Base-by-base conservation (phyloP, 768 basidiomycete genomes). In the Agaricus bisporus region DNA sequence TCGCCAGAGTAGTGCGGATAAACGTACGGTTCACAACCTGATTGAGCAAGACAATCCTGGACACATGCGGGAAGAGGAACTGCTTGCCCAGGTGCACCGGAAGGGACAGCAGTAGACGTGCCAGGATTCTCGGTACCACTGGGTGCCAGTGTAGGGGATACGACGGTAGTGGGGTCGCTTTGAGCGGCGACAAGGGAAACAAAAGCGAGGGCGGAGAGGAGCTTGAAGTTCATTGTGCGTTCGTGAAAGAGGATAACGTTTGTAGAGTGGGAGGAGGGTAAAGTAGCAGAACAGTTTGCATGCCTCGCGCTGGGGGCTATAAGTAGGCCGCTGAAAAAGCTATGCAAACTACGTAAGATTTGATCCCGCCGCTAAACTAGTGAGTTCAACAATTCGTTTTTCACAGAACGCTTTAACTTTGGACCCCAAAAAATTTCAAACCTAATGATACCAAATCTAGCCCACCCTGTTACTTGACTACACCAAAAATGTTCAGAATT, bases 171-270 rank as follows among this genome's bases (percentile, higher is more conserved):
- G 28, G 32, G 3, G 6, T 25, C 48, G 22, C 12, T n/a, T 46
- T 54, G 53, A 17, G 53, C 53, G 15, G 5, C 12, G 37, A 48
- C 53, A 20, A 54, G 32, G 22, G 46, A 41, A 29, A 48, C 46
- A 6, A 54, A 32, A 12, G 46, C 53, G 25, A 54, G 37, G 29
- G 47, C 18, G 7, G 53, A 54, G 22, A 54, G 17, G 39, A 48
- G 46, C 29, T 54, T 54, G 37, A 35, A 18, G 38, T 54, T 45
- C 53, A 54, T 54, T 26, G 29, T 41, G 45, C 11, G 20, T 54
- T 9, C 22, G 46, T 14, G 6, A 32, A 35, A 38, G 14, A 26
- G 12, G n/a, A 35, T 12, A 9, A 20, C 14, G 52, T 54, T 54
- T 44, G 28, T 20, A 14, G 36, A 14, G 11, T 41, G 35, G 53